Base-by-base conservation (phyloP, 164 flowering plant genomes). In the Vitis rupestris region DNA sequence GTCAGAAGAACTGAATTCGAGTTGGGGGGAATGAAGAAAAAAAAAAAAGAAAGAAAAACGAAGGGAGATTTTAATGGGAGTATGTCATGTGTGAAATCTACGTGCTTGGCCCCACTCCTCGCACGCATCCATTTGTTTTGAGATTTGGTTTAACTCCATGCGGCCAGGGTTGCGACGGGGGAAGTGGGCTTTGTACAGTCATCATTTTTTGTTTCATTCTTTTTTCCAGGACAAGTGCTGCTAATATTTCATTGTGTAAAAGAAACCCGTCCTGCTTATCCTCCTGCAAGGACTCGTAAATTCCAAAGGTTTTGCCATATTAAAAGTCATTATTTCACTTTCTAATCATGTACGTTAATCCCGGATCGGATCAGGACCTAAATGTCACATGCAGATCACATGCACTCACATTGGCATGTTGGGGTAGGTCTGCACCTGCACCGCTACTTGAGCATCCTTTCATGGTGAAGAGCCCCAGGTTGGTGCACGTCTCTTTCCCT, bases 161-260 rank as follows among this genome's bases (percentile, higher is more conserved):
- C 19, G 71, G 69, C 69, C 59, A 58, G 59, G 69, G 50, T 65
- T 13, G 66, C 27, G 30, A 47, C 31, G 23, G 50, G 29, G 64
- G 70, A 53, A 74, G 77, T 65, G 55, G 72, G 62, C 29, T 47
- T 52, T 71, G 75, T 75, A 71, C 75, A 71, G 79, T 67, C 51
- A 59, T 56, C 57, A 37, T 54, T 19, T 57, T 50, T 61, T 23
- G 37, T 55, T 51, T 9, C 44, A 49, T 54, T 64, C 51, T 68
- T 65, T 61, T 69, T 68, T 52, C 63, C 66, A 30, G 66, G 61
- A 56, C 15, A 23, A 30, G 6, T n/a, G 19, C 44, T 49, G 65
- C 52, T 31, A 13, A 64, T 59, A 9, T 2, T 27, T 10, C 10
- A 30, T 15, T 55, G 49, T 55, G 52, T 5, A 17, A 61, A 52